These are phyloP conservation scores for Thermoascus crustaceus DNA, from an alignment of 2,329 filamentous ascomycete species.

Conservation along the genomic window DNA sequence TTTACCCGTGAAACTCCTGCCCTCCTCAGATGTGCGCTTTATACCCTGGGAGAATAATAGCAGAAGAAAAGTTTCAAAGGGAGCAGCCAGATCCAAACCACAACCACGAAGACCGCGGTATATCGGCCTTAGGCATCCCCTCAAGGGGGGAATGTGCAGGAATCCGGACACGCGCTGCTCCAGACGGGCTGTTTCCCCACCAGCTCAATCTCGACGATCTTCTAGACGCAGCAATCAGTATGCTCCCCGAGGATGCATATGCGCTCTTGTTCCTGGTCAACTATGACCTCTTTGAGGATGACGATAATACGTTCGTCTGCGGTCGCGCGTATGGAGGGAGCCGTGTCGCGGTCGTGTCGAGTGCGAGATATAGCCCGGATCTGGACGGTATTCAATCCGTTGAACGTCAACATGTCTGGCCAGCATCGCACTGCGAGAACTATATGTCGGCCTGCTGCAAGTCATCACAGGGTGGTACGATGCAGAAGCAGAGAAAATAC, in stretches of 20 bases:
- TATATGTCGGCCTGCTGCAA: too few species aligned
- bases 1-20: constrained; percentile 42
- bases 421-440: constrained; percentile 57
- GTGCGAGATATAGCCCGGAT: constrained; percentile 52
- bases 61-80: constrained; percentile 6
- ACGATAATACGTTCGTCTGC: constrained; percentile 60
- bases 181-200: constrained; percentile 37
- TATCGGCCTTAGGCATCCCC: constrained; percentile 43
- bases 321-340: constrained; percentile 59
- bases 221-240: constrained; percentile 47
- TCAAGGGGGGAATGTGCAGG: constrained; percentile 34
- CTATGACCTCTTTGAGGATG: constrained; percentile 58
- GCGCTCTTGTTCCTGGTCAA: constrained; percentile 49
- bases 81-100: too few species aligned
- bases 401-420: constrained; percentile 53
- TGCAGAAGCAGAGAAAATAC: too few species aligned
- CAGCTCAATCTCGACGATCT: constrained; percentile 53
- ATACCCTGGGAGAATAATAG: constrained; percentile 38
- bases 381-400: constrained; percentile 37
- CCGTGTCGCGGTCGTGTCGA: constrained; percentile 54
- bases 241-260: constrained; percentile 52
- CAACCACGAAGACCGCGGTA: constrained; percentile 17
- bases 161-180: constrained; percentile 44
- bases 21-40: constrained; percentile 37
- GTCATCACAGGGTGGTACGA: too few species aligned